Conservation (phyloP, 352 stramenopile species). For the Nothophytophthora sp. region DNA sequence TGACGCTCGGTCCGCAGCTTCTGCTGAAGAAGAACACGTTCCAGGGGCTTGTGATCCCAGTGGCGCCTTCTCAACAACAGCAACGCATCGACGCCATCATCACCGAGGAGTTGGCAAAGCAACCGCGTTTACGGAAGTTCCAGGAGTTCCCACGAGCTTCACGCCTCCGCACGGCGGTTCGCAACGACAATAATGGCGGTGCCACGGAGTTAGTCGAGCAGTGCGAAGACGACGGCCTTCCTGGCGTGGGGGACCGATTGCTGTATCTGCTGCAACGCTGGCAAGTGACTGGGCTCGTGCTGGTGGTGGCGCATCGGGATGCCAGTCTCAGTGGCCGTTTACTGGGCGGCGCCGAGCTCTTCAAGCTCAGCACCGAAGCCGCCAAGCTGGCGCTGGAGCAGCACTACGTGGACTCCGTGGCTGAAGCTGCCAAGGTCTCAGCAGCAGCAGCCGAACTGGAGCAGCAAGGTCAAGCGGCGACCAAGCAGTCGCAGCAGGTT, state of each 20-base stretch:
- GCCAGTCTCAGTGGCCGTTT: slow-evolving; percentile 58
- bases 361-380: slow-evolving; percentile 65
- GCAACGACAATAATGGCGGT: slow-evolving; percentile 6
- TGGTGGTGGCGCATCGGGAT: slow-evolving; percentile 68
- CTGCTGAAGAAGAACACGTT: slow-evolving; percentile 74
- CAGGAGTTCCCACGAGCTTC: slow-evolving; percentile 51
- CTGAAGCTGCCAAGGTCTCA: slow-evolving; percentile 50
- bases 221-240: slow-evolving; percentile 52
- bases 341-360: slow-evolving; percentile 66
- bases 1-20: slow-evolving; percentile 52
- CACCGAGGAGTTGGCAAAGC: slow-evolving; percentile 27
- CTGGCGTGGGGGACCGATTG: slow-evolving; percentile 67
- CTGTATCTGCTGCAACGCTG: slow-evolving; percentile 82
- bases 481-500: slow-evolving; percentile 20
- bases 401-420: slow-evolving; percentile 58
- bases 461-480: not conserved
- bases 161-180: slow-evolving; percentile 29
- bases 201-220: slow-evolving; percentile 46
- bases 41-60: slow-evolving; percentile 58
- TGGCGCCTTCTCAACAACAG: slow-evolving; percentile 22
- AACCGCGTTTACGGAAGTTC: slow-evolving; percentile 40
- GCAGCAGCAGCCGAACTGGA: slow-evolving; percentile 17
- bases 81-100: slow-evolving; percentile 18
- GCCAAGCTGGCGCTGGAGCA: slow-evolving; percentile 78
- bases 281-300: slow-evolving; percentile 73